Conservation (phyloP, 106 monocot species). For the Amphibolis antarctica region DNA sequence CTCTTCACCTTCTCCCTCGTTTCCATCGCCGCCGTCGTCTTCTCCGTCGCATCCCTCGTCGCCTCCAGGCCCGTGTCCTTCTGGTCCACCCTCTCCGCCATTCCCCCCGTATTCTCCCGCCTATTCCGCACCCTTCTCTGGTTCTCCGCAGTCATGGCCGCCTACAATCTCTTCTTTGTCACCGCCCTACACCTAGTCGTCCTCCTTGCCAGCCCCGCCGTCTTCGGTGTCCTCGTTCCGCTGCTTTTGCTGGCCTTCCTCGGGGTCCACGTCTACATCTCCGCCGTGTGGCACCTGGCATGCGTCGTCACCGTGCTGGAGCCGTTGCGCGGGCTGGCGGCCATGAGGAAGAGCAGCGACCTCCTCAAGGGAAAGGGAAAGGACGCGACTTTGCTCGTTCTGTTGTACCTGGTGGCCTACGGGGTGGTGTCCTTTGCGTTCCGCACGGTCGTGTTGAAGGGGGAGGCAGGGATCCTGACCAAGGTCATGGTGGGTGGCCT, state of each 20-base stretch:
- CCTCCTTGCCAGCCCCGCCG: background rate
- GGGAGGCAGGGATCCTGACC: constrained; percentile 5
- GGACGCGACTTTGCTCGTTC: constrained; percentile 32
- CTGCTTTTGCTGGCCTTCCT: constrained; percentile 29
- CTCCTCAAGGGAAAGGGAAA: constrained; percentile 40
- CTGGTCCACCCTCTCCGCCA: constrained; percentile 31
- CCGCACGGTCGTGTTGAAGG: constrained; percentile 37
- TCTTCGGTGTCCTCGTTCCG: constrained; percentile 17
- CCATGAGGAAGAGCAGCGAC: constrained; percentile 58
- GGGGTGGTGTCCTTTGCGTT: constrained; percentile 35
- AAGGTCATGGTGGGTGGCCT: constrained; percentile 39
- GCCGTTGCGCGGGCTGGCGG: constrained; percentile 48
- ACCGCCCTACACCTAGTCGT: constrained; percentile 20
- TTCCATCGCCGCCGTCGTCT: constrained; percentile 57
- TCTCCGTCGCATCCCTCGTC: constrained; percentile 63
- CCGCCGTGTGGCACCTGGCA: constrained; percentile 76
- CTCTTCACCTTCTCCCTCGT: constrained; percentile 83
- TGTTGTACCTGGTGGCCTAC: constrained; percentile 30
- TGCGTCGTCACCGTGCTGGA: constrained; percentile 74
- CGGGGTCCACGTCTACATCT: constrained; percentile 48
- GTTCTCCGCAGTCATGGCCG: constrained; percentile 38
- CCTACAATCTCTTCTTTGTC: constrained; percentile 29
- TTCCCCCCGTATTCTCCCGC: constrained; percentile 36
- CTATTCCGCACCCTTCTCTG: constrained; percentile 57
- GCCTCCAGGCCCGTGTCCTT: constrained; percentile 48